Base-by-base conservation (phyloP, 2,329 filamentous ascomycete genomes). In the Talaromyces sp. region DNA sequence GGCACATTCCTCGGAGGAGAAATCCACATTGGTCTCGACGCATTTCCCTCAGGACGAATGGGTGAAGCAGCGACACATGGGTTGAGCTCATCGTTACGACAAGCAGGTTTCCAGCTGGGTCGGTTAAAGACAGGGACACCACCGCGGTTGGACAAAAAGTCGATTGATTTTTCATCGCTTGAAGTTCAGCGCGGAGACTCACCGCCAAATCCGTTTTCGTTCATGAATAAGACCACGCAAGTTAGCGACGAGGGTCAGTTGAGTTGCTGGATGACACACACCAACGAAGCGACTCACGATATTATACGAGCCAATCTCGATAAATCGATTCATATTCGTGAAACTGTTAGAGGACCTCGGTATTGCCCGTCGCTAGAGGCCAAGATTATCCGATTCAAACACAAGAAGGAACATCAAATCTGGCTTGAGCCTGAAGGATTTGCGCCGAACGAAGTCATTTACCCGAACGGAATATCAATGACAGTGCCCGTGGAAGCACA, bases 401-500 rank as follows among this genome's bases (percentile, higher is more conserved):
- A 95, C 68, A 95, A 93, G 75, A 81, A 88, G 22, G 84, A 84
- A 6, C 95, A 99, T 72, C 91, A 97, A 69, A 90, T 99, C 63
- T 99, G 95, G 95, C 87, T 99, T 14, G 95, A 99, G 76, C 95
- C 94, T 0, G 95, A 99, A 82, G 95, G 95, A 2, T 96, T 97
- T 72, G 86, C 93, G 22, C 79, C 80, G 68, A 96, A 87, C 74
- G 87, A 96, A 69, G 84, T 97, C 52, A 89, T 99, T 64, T 99
- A 99, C 74, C 95, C 95, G 0, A 99, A 99, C 72, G 95, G 95
- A 0, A 88, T 99, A 45, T 97, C 93, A 33, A 98, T 98, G 92
- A 99, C 95, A 0, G 88, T 99, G 2, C 95, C 95, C 0, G 89
- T 88, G 0, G 92, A 94, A 64, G 92, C 91, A 0, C 95, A 99